Conservation (phyloP, 225 moss, liverwort and hornwort genomes). For the Polytrichum formosum region DNA sequence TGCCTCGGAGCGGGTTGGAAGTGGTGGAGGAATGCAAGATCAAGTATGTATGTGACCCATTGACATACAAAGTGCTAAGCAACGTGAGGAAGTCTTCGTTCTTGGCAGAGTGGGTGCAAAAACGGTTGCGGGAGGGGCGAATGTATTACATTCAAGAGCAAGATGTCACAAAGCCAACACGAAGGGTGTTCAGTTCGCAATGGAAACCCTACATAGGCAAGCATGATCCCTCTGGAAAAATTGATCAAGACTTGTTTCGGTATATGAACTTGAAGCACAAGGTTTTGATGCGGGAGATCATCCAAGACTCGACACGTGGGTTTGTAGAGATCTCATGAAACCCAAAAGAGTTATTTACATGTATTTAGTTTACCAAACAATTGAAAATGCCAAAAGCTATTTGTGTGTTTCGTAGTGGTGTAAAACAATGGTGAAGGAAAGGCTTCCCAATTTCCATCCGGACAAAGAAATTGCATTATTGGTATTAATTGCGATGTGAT, state of each 20-base stretch:
- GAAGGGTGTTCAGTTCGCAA: not conserved
- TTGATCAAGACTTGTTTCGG: conserved; percentile 19
- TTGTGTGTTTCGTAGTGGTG: no score
- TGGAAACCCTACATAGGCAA: conserved; percentile 29
- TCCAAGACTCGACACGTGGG: conserved; percentile 18
- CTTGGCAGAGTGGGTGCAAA: conserved; percentile 30
- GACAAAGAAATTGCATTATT: no score
- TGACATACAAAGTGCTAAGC: conserved; percentile 14
- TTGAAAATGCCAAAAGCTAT: no score
- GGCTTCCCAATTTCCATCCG: no score
- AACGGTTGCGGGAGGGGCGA: conserved; percentile 19
- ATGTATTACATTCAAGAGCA: conserved; percentile 7
- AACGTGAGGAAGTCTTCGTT: conserved; percentile 23
- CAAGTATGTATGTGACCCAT: conserved; percentile 25
- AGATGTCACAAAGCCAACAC: not conserved
- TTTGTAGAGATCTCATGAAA: conserved; percentile 12
- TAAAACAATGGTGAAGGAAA: no score
- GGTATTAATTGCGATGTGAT: no score
- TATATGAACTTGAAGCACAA: conserved; percentile 20
- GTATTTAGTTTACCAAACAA: no score
- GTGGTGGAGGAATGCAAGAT: conserved; percentile 34
- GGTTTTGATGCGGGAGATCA: conserved; percentile 13
- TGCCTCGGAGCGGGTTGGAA: conserved; percentile 1
- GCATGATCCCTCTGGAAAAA: conserved; percentile 3
- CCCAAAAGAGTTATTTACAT: no score